These are phyloP conservation scores for Lepidium sativum DNA, from an alignment of 345 rosid genomes.

Conservation along the genomic window DNA sequence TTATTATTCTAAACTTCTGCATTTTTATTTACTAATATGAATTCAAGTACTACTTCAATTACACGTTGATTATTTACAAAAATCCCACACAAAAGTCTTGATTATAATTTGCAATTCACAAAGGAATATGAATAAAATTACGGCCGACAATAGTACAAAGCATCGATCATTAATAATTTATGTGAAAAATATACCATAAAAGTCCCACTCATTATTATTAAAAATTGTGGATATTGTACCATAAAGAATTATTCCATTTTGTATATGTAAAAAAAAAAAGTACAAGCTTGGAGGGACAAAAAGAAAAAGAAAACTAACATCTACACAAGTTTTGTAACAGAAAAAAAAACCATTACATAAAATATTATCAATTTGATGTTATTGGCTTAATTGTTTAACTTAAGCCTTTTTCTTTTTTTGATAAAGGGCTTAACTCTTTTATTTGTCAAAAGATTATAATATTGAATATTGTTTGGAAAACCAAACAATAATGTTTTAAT, in stretches of 20 bases:
- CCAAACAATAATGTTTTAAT: too few relatives aligned
- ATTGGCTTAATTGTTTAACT: not conserved
- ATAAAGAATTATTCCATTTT: not conserved
- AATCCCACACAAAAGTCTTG: not conserved
- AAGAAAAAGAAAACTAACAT: not conserved
- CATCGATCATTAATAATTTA: slow-evolving; percentile 5
- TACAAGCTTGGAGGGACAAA: not conserved
- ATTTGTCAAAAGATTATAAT: too few relatives aligned
- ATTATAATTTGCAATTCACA: not conserved
- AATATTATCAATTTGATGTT: not conserved
- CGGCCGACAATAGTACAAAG: slow-evolving; percentile 16
- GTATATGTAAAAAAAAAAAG: not conserved
- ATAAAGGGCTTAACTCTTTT: too few relatives aligned
- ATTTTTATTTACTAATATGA: too few relatives aligned
- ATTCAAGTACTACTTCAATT: too few relatives aligned
- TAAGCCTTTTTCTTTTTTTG: not conserved
- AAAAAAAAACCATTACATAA: not conserved
- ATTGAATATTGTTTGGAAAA: too few relatives aligned
- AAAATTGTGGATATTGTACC: too few relatives aligned
- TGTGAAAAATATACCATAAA: not conserved
- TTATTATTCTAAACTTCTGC: too few relatives aligned
- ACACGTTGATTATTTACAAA: not conserved
- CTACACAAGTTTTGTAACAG: not conserved
- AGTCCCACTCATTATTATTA: slow-evolving; percentile 5
- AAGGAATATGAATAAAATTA: slow-evolving; percentile 22